Evolutionary conservation across 805 yeast genomes (phyloP).

Genomic region (Kodamaea nitidulidarum): DNA sequence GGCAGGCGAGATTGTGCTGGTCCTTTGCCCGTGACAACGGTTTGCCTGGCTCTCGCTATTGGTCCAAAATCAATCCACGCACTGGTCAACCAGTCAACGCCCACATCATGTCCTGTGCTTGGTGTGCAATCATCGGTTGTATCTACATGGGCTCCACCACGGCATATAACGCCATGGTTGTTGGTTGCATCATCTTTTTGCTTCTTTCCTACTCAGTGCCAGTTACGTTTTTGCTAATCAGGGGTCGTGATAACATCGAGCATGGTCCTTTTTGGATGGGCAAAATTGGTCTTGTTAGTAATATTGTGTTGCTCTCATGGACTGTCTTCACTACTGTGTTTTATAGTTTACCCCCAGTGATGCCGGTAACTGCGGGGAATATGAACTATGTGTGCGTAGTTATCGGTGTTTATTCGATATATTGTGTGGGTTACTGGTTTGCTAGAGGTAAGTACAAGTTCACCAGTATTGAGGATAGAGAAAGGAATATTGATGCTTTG

Average conservation of each 20-base stretch:
- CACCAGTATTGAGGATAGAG: constrained; percentile 21
- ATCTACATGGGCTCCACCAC: constrained; percentile 63
- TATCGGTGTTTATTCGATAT: constrained; percentile 37
- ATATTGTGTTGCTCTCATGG: constrained; percentile 53
- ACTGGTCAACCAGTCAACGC: constrained; percentile 59
- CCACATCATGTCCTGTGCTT: constrained; percentile 49
- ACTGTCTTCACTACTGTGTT: constrained; percentile 55
- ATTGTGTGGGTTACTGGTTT: constrained; percentile 51
- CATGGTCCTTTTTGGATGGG: constrained; percentile 72
- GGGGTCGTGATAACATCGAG: constrained; percentile 48
- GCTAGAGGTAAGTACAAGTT: constrained; percentile 28
- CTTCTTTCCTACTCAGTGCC: constrained; percentile 58
- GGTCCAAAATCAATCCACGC: constrained; percentile 44
- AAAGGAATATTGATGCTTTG: constrained; percentile 16
- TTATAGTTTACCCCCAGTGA: constrained; percentile 59
- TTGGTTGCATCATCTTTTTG: constrained; percentile 57
- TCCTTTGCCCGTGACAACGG: constrained; percentile 66
- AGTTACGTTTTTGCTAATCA: constrained; percentile 40
- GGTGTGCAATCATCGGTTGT: constrained; percentile 55
- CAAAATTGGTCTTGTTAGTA: constrained; percentile 46
- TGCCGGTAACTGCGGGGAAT: constrained; percentile 57
- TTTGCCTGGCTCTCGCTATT: constrained; percentile 49
- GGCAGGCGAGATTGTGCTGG: constrained; percentile 69
- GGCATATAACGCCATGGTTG: constrained; percentile 62
- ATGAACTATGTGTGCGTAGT: constrained; percentile 70